Percentiles rank a stretch among this genome's conserved stretches.
Evolutionary conservation across 257 asterid species (phyloP).

Genomic region (Lantana camara): DNA sequence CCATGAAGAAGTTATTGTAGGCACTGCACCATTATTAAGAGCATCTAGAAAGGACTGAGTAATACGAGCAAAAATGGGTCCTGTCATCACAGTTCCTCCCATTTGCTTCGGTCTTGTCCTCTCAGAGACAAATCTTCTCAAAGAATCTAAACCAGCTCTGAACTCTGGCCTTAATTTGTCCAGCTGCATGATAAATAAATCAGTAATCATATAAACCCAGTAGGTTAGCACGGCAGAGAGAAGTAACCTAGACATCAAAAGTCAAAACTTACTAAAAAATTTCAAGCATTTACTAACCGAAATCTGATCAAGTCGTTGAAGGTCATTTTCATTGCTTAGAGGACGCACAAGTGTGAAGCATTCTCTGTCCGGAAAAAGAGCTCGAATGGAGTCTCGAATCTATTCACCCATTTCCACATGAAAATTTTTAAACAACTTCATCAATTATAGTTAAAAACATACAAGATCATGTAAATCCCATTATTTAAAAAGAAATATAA

Average conservation of each 20-base stretch:
- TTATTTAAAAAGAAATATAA: not conserved
- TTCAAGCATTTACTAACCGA: slow-evolving; percentile 46
- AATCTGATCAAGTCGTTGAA: slow-evolving; percentile 90
- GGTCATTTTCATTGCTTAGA: slow-evolving; percentile 78
- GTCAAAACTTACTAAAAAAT: slow-evolving; percentile 1
- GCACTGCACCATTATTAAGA: slow-evolving; percentile 94
- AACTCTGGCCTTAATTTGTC: slow-evolving; percentile 88
- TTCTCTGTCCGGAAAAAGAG: slow-evolving; percentile 97
- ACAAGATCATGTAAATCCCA: not conserved
- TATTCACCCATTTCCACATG: slow-evolving; percentile 52
- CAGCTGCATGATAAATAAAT: slow-evolving; percentile 48
- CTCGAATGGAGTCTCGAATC: slow-evolving; percentile 98
- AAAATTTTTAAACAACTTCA: slow-evolving; percentile 64
- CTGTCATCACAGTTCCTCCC: slow-evolving; percentile 93
- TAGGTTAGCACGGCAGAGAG: not conserved
- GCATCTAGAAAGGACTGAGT: slow-evolving; percentile 96
- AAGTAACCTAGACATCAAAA: slow-evolving; percentile 28
- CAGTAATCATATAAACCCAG: slow-evolving; percentile 16
- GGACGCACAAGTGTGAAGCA: slow-evolving; percentile 98
- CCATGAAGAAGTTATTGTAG: slow-evolving; percentile 98
- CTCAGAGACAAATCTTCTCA: slow-evolving; percentile 86
- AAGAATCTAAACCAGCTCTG: slow-evolving; percentile 83
- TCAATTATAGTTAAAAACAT: not conserved
- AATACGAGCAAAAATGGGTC: slow-evolving; percentile 89
- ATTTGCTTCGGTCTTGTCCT: slow-evolving; percentile 96